A percentile compares a stretch with the other conserved stretches of the same genome.
Evolutionary conservation across 192 early-diverging fungal genomes (phyloP).

Genomic region (Chytriomyces sp.): DNA sequence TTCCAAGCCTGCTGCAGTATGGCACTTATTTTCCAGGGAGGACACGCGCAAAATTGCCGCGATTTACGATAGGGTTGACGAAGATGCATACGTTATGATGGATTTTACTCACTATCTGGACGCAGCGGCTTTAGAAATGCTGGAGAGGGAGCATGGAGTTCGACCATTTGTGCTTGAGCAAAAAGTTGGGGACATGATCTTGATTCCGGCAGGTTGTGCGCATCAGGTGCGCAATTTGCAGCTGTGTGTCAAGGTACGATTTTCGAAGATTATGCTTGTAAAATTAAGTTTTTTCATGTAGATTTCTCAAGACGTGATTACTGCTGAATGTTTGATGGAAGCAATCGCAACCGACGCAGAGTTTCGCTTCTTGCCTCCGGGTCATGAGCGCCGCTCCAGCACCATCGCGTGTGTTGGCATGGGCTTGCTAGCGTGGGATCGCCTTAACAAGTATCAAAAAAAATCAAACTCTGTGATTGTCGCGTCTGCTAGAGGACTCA

Average conservation of each 20-base stretch:
- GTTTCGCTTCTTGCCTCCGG: not conserved
- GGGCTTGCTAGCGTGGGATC: not conserved
- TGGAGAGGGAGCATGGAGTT: conserved; percentile 5
- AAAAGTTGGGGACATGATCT: conserved; percentile 12
- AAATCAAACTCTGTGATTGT: too few species aligned
- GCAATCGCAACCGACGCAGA: not conserved
- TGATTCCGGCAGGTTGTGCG: conserved; percentile 21
- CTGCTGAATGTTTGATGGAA: conserved; percentile 4
- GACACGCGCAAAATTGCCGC: not conserved
- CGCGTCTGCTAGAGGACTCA: too few species aligned
- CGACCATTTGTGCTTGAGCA: conserved; percentile 17
- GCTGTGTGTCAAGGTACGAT: conserved; percentile 17
- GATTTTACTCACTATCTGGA: not conserved
- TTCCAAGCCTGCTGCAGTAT: not conserved
- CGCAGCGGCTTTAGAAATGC: not conserved
- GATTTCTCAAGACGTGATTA: conserved; percentile 17
- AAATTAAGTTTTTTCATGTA: not conserved
- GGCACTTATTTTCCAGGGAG: not conserved
- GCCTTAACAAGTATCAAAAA: not conserved
- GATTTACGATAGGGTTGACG: not conserved
- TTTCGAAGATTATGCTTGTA: not conserved
- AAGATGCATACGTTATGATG: not conserved
- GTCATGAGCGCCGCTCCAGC: not conserved
- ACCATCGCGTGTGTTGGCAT: conserved; percentile 1
- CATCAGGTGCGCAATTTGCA: conserved; percentile 23